Evolutionary conservation across 176 grass and related monocot genomes (phyloP).

Genomic region (Dendrocalamus sinicus): DNA sequence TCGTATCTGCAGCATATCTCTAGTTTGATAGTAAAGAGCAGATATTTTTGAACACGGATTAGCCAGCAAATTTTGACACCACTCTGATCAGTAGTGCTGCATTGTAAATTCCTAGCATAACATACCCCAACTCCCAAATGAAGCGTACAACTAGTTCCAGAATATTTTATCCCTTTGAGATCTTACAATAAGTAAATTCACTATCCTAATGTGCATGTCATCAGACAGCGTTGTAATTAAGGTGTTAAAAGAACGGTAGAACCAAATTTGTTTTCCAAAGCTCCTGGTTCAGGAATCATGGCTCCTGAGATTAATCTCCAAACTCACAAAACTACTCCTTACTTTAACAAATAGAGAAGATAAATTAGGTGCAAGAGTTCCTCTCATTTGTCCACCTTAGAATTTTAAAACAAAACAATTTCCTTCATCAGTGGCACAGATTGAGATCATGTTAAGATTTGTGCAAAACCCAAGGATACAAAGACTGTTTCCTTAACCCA

Average conservation of each 20-base stretch:
- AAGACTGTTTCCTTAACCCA: slow-evolving; percentile 23
- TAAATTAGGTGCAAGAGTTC: neutral
- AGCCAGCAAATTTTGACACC: slow-evolving; percentile 30
- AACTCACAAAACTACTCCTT: neutral
- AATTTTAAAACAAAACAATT: slow-evolving; percentile 5
- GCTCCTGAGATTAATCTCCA: neutral
- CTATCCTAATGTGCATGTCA: neutral
- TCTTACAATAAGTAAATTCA: neutral
- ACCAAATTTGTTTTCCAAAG: neutral
- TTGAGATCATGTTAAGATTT: slow-evolving; percentile 47
- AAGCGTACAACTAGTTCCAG: neutral
- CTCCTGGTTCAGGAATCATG: neutral
- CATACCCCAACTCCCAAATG: slow-evolving; percentile 10
- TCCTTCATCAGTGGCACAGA: slow-evolving; percentile 16
- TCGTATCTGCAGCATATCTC: slow-evolving; percentile 6
- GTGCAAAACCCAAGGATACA: slow-evolving; percentile 26
- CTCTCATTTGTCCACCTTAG: neutral
- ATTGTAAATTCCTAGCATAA: neutral
- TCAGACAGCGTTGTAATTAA: slow-evolving; percentile 3
- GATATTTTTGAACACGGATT: slow-evolving; percentile 38
- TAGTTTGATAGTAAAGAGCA: slow-evolving; percentile 22
- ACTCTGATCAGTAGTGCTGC: neutral
- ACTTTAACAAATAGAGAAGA: neutral
- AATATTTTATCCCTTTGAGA: neutral
- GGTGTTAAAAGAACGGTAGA: slow-evolving; percentile 1